Base-by-base conservation (phyloP, 345 rosid species). In the Toxicodendron radicans region DNA sequence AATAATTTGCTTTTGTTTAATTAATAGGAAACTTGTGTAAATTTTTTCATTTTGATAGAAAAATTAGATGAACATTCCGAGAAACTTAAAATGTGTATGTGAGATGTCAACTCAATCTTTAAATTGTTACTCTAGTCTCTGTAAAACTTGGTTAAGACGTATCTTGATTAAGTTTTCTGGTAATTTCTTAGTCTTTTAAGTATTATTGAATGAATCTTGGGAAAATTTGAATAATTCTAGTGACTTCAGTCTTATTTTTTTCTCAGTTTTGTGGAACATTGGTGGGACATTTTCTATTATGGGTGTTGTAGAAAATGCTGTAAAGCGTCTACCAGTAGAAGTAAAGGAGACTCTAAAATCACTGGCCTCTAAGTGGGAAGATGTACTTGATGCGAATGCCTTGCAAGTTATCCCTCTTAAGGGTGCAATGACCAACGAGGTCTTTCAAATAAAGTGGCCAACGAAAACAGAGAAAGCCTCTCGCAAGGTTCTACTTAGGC, bases 381-480 rank as follows among this genome's bases (percentile, higher is more conserved):
- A 92, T 78, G 86, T 80, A 43, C 81, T 87, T 54, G 97, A 91
- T 72, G 65, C 80, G 64, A 77, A 84, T 53, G 79, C 85, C 18
- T 66, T 89, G 76, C 86, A 87, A 78, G 89, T 92, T 70, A 82
- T 91, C 24, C 97, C 91, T 7, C 64, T 95, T 23, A 90, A 87
- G 60, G 98, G 98, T 46, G 98, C 98, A 1, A 87, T 95, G 97
- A 95, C 99, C 23, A 95, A 95, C 70, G 87, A 90, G 87, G 97
- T 95, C 11, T 95, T 78, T 75, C 93, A 91, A 84, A 87, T 95
- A 61, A 95, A 86, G 70, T 95, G 99, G 98, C 99, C 98, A 77
- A 83, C 88, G 68, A 53, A 71, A 75, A 63, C 70, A 30, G 80
- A 68, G 70, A 5, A 75, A 62, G 77, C 75, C 54, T 83, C 90